These are phyloP conservation scores for Candida incommunis DNA, from an alignment of 805 yeast species.

Conservation along the genomic window DNA sequence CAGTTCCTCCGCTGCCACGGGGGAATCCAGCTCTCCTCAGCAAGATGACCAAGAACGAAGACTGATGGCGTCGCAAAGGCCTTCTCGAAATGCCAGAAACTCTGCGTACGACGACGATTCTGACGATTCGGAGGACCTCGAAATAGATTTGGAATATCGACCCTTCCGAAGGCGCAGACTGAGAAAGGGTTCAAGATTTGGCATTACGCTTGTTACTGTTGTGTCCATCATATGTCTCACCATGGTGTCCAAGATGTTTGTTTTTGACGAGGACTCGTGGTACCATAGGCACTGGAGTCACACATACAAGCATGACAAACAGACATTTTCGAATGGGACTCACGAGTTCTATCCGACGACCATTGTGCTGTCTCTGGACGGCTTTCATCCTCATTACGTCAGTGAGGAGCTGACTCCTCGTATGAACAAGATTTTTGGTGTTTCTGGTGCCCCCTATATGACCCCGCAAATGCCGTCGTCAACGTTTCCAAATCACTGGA, in stretches of 20 bases:
- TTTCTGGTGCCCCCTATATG: slow-evolving; percentile 68
- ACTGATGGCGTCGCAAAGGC: neutral
- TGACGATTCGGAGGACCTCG: neutral
- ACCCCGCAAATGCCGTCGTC: slow-evolving; percentile 77
- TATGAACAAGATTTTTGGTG: slow-evolving; percentile 42
- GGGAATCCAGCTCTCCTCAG: neutral
- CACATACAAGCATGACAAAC: neutral
- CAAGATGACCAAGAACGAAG: neutral
- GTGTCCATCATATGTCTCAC: neutral
- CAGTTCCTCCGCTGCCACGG: neutral
- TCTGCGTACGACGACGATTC: neutral
- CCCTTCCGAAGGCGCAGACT: neutral
- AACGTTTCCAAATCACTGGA: slow-evolving; percentile 88
- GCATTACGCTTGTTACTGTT: neutral
- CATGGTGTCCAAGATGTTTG: neutral
- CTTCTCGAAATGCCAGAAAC: too few relatives aligned
- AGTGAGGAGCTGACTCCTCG: slow-evolving; percentile 54
- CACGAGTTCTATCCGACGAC: slow-evolving; percentile 67
- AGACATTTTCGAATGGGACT: slow-evolving; percentile 40
- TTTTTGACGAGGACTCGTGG: slow-evolving; percentile 1
- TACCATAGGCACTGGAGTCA: neutral
- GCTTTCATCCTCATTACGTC: slow-evolving; percentile 83
- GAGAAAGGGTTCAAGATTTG: neutral
- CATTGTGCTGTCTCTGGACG: slow-evolving; percentile 66
- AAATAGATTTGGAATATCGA: neutral